Evolutionary conservation across 768 basidiomycete genomes (phyloP), one percentile per base, ranked within the genome.

Genomic region (Auricularia heimuer): DNA sequence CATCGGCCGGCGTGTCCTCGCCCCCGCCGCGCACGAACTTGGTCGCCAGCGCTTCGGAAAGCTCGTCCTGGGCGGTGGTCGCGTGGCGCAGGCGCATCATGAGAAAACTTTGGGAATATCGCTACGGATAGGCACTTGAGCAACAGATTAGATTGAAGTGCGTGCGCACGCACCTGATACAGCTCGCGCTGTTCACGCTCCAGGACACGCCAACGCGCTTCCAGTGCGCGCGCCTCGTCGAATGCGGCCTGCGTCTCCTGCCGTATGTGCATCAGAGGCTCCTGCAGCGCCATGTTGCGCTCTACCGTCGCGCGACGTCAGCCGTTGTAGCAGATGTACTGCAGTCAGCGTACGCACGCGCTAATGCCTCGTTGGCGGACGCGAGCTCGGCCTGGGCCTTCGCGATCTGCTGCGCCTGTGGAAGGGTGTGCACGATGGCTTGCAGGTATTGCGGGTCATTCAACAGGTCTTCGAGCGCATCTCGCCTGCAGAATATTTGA

Each of bases 391-490:
- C 79, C 70, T 94, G 90, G 0, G 85, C 83, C 66, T 85, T 82
- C 68, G 94, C 88, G 65, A 94, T 78, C 16, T 81, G 80, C 70
- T 88, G 88, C 47, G 96, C 92, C 34, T 80, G 79, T 2, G 85
- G 78, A 10, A 96, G 76, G 1, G 90, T 85, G 74, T 94, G 89
- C 68, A 98, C 88, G 67, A 90, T 79, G 7, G 94, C 90, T 73
- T 95, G 89, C 68, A 95, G 94, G 73, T 94, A 94, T 16, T 78
- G 76, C 0, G 87, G 88, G 72, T 97, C 92, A 14, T 82, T 80
- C 24, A 97, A 77, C 3, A 97, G 77, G 71, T 95, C 93, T 74
- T 97, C 91, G n/a, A 98, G 81, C 70, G 94, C 93, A 68, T 92
- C 88, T 62, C 90, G 85, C 68, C 93, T 94, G 70, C n/a, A 60